These are phyloP conservation scores for Abrus pulchellus DNA, from an alignment of 306 rosid genomes.

Conservation along the genomic window DNA sequence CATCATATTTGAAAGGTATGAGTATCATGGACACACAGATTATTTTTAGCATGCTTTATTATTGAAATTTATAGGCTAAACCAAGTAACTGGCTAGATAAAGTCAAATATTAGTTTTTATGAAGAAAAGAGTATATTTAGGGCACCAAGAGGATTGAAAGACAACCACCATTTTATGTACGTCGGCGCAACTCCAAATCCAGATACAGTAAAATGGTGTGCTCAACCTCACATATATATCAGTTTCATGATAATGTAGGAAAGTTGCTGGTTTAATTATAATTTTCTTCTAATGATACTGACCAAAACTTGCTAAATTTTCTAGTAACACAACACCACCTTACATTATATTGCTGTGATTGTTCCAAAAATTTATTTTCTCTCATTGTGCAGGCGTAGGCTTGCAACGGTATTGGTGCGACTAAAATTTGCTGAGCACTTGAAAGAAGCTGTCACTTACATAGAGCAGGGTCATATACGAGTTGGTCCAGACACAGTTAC, in stretches of 20 bases:
- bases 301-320: neutral
- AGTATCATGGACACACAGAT: no score
- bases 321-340: neutral
- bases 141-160: no score
- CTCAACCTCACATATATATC: neutral
- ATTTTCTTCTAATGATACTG: neutral
- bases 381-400: constrained; percentile 71
- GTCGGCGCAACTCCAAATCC: no score
- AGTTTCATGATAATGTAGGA: neutral
- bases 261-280: neutral
- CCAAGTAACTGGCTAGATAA: no score
- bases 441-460: constrained; percentile 90
- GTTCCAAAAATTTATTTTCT: constrained; percentile 21
- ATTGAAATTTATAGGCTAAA: no score
- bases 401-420: constrained; percentile 78
- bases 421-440: constrained; percentile 82
- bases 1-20: no score
- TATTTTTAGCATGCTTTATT: no score
- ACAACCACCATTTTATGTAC: no score
- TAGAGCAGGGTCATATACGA: constrained; percentile 90
- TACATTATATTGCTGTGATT: constrained; percentile 4
- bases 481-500: constrained; percentile 89
- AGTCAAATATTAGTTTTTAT: no score
- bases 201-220: no score
- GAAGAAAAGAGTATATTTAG: no score